A percentile compares a stretch with the other conserved stretches of the same genome.
These are phyloP conservation scores for Pestalotiopsis sp. DNA, from an alignment of 2,329 filamentous ascomycete species.

Conservation along the genomic window DNA sequence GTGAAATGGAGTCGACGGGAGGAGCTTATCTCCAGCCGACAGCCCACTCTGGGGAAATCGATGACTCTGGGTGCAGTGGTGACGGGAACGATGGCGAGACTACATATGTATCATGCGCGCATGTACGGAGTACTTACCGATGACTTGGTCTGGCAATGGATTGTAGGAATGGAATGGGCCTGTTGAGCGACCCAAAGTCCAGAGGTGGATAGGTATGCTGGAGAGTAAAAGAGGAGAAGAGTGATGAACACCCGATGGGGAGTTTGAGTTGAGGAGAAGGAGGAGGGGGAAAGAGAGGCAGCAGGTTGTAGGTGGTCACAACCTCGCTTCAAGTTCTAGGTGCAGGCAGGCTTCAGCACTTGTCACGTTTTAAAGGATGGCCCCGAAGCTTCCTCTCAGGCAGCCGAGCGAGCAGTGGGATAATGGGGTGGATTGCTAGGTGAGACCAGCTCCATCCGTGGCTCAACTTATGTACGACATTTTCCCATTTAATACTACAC, in stretches of 20 bases:
- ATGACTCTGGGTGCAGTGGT: not conserved
- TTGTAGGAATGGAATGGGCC: not conserved
- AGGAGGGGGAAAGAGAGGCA: not conserved
- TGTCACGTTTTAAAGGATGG: not conserved
- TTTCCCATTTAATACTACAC: not conserved
- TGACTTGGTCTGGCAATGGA: not conserved
- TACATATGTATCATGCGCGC: not conserved
- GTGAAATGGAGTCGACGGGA: constrained; percentile 1
- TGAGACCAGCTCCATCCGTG: not conserved
- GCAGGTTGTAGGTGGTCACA: constrained; percentile 4
- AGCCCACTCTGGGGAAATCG: not conserved
- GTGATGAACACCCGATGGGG: not conserved
- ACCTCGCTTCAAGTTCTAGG: constrained; percentile 3
- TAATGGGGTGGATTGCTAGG: not conserved
- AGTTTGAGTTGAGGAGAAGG: constrained; percentile 4
- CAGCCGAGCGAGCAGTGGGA: not conserved
- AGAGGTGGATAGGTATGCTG: not conserved
- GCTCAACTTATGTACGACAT: not conserved
- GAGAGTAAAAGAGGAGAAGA: not conserved
- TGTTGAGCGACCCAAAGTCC: not conserved
- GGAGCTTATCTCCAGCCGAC: constrained; percentile 1
- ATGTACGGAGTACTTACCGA: not conserved
- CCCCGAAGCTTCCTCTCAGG: constrained; percentile 1
- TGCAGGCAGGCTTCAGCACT: constrained; percentile 2
- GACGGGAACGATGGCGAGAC: not conserved